Evolutionary conservation across 2,329 filamentous ascomycete genomes (phyloP), one percentile per base, ranked within the genome.

Genomic region (Cladorrhinum sp.): DNA sequence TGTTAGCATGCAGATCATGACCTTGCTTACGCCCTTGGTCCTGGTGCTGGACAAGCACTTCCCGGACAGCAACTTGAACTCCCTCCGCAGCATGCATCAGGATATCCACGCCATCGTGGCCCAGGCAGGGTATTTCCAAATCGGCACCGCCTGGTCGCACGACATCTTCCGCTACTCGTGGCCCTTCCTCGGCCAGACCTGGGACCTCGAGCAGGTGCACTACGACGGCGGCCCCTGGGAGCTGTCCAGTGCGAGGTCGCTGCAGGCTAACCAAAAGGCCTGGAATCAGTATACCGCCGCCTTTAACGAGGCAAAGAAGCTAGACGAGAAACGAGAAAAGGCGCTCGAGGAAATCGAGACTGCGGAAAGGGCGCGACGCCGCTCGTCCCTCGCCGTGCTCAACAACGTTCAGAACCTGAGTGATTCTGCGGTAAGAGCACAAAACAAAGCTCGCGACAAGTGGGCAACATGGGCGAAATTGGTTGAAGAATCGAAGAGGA

Each of bases 21-120:
- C 67, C 10, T 64, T 78, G 36, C 71, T 79, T 39, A 66, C 77
- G 23, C 76, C 77, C 1, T 33, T 78, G 5, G 30, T 76, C 46
- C 68, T 69, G 24, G 46, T 74, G 39, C 66, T 73, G 62, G 69
- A 72, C 53, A 16, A 16, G 28, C 54, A 58, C 56, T 65, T 64
- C 59, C 55, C 36, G 8, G 46, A 4, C 14, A 56, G 33, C 57
- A 36, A 39, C 26, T 53, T 36, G 58, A 64, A 30, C 24, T 67
- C 39, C 14, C 60, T 73, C 23, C 60, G 59, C 20, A 64, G 42
- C 1, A 49, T 75, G 12, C 66, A 73, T 60, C 73, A 75, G 61
- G 65, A 71, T 12, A 60, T 75, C 23, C 71, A 73, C 65, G 61
- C 71, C 46, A 66, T 74, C 26, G 67, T 75, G 1, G 66, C 73